phyloP scores from a whole-genome alignment of 108 stramenopile species.

The Aurantiochytrium sp. region DNA sequence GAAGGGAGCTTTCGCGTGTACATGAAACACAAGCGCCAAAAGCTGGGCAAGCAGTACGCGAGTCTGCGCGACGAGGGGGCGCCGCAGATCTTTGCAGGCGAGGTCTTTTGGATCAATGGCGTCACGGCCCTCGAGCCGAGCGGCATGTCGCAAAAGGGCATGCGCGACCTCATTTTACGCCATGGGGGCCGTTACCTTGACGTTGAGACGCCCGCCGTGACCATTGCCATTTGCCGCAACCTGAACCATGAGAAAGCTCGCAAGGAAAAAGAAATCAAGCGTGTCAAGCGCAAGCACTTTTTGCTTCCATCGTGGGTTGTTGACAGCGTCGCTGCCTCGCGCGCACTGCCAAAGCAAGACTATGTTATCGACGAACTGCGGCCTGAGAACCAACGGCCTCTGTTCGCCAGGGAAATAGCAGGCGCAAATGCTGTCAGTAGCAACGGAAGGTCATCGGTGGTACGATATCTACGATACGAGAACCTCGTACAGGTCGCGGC shows the following conservation, averaged over 20 bases:
- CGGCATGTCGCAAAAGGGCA: neutral
- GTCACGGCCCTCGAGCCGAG: slow-evolving; percentile 4
- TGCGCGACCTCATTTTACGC: neutral
- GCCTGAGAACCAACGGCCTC: neutral
- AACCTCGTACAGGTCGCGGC: neutral
- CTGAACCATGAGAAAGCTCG: neutral
- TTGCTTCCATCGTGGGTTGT: neutral
- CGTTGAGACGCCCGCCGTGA: neutral
- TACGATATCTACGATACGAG: neutral
- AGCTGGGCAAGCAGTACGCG: neutral
- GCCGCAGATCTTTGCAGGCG: neutral
- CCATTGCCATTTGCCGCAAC: neutral
- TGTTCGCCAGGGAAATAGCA: neutral
- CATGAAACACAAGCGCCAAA: neutral
- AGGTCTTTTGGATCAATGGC: slow-evolving; percentile 3
- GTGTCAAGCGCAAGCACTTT: neutral
- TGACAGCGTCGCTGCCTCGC: neutral
- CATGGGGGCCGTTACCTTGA: slow-evolving; percentile 5
- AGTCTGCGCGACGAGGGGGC: neutral
- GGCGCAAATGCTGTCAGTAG: no score
- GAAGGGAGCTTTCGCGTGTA: neutral
- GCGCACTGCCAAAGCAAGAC: neutral
- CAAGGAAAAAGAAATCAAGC: neutral
- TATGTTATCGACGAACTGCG: slow-evolving; percentile 1
- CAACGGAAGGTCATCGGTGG: neutral